phyloP scores from a whole-genome alignment of 768 basidiomycete genomes.

The Suillus sp. region DNA sequence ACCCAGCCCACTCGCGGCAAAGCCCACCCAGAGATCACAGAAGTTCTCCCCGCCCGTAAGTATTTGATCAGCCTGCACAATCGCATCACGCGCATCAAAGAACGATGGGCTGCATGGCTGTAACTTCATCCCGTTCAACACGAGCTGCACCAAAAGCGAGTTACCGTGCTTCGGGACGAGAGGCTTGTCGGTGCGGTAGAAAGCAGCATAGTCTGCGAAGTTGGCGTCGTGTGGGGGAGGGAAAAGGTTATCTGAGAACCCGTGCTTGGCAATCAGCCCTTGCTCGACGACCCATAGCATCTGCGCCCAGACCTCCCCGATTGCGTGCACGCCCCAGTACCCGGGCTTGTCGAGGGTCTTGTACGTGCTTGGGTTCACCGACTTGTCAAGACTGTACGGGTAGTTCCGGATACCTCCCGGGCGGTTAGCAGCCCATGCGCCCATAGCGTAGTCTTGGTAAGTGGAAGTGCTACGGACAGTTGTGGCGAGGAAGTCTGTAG shows the following conservation, averaged over 20 bases:
- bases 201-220: conserved; percentile 62
- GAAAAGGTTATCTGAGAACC: conserved; percentile 77
- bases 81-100: conserved; percentile 88
- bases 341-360: conserved; percentile 92
- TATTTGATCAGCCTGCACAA: conserved; percentile 86
- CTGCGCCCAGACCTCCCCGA: conserved; percentile 96
- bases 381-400: conserved; percentile 76
- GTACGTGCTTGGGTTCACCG: conserved; percentile 88
- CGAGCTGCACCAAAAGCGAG: conserved; percentile 80
- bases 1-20: conserved; percentile 82
- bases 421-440: conserved; percentile 90
- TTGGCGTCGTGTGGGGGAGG: conserved; percentile 67
- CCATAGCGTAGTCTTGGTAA: conserved; percentile 88
- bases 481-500: conserved; percentile 80
- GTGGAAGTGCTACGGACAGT: conserved; percentile 72
- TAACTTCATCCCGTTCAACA: conserved; percentile 92
- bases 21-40: conserved; percentile 86
- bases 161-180: conserved; percentile 92
- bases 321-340: conserved; percentile 91
- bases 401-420: conserved; percentile 83
- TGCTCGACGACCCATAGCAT: conserved; percentile 83
- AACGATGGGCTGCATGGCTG: conserved; percentile 90
- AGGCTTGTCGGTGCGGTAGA: conserved; percentile 62
- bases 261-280: conserved; percentile 77
- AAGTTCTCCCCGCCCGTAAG: conserved; percentile 93